Evolutionary conservation across 768 basidiomycete species (phyloP), one percentile per base, ranked within the genome.

Genomic region (Lyophyllum decastes): DNA sequence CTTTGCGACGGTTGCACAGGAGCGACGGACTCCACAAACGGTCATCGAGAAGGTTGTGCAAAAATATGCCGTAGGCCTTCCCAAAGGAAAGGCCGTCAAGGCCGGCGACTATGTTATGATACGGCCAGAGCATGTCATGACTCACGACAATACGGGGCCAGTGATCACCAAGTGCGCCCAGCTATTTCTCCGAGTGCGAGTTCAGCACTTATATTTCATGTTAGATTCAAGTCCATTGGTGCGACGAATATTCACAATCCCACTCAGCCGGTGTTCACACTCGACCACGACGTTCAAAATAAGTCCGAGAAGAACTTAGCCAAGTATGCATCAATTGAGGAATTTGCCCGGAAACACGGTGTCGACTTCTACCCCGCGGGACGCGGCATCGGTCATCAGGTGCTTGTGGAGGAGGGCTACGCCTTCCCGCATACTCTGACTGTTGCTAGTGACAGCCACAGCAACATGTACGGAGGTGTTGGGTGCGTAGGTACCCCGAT

Each of bases 21-120:
- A 64, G 12, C 72, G 63, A 5, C 67, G 71, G 45, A 68, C 77
- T 12, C 87, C 92, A 6, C 97, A 98, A 73, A 97, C 95, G 0
- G 77, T 92, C 66, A 92, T 98, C 67, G 96, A 99, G 75, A 98
- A 99, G 78, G 90, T 99, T 61, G 95, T 99, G 0, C 95, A 98
- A 73, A 92, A 89, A 70, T 96, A 98, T 77, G 88, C 97, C 0
- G 92, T 98, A n/a, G 94, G 88, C 49, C 78, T 95, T 1, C 87
- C 93, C 2, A 73, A 80, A 52, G 90, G 89, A 44, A 92, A 89
- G 70, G 76, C 80, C 16, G 92, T 98, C 63, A 87, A 85, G 65
- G 92, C 95, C 35, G 97, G 96, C 14, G 97, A 99, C 87, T 98
- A 98, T 86, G 95, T 98, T 38, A 99, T 98, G 95, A 97, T 99